These are phyloP conservation scores for Saitozyma podzolica DNA, from an alignment of 768 basidiomycete genomes.

Conservation along the genomic window DNA sequence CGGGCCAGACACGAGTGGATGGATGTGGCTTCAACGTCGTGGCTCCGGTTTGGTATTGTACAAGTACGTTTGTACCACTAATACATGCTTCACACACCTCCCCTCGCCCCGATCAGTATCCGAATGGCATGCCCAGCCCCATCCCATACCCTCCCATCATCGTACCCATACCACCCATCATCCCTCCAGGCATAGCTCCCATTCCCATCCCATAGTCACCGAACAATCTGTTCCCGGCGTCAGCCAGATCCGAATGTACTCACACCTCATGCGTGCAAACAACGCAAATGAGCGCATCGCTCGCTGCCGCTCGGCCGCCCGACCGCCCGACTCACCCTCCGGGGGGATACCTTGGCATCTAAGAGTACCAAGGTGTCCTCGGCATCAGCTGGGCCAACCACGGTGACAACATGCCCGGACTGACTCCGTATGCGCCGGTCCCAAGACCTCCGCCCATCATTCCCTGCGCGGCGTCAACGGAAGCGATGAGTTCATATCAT, in stretches of 20 bases:
- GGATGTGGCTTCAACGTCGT: too few relatives aligned
- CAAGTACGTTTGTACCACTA: too few relatives aligned
- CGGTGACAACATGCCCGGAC: slow-evolving; percentile 24
- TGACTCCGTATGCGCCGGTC: slow-evolving; percentile 45
- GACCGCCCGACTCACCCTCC: slow-evolving; percentile 49
- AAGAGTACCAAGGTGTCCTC: slow-evolving; percentile 41
- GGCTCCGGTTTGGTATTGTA: too few relatives aligned
- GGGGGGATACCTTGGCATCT: slow-evolving; percentile 50
- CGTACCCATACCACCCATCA: slow-evolving; percentile 43
- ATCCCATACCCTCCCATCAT: slow-evolving; percentile 44
- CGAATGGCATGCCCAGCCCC: slow-evolving; percentile 35
- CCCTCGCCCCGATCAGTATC: slow-evolving; percentile 12
- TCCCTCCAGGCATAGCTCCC: slow-evolving; percentile 43
- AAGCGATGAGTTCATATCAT: neutral
- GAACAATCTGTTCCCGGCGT: slow-evolving; percentile 24
- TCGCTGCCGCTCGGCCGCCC: neutral
- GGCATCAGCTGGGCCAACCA: slow-evolving; percentile 39
- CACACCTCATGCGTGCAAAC: neutral
- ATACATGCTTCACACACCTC: neutral
- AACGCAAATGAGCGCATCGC: neutral
- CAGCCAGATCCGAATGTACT: neutral
- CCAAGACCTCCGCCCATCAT: slow-evolving; percentile 48
- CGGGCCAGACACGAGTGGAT: too few relatives aligned
- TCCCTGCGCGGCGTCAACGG: slow-evolving; percentile 16
- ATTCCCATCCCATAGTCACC: slow-evolving; percentile 46